phyloP scores from a whole-genome alignment of 768 basidiomycete species.

The Termitomyces titanicus region DNA sequence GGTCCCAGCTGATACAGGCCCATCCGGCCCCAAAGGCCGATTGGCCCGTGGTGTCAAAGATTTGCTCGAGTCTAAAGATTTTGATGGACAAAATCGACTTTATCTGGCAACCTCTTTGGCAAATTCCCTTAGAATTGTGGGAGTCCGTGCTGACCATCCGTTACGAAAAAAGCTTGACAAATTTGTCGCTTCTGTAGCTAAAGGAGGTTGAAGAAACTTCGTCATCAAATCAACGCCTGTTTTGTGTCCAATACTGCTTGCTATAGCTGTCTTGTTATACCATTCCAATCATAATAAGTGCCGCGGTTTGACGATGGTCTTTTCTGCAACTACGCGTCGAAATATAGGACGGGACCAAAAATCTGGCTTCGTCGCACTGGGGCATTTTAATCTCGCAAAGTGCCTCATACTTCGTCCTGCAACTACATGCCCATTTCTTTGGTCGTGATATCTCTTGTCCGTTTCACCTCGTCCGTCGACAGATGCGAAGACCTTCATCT shows the following conservation, averaged over 20 bases:
- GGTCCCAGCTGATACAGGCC: constrained; percentile 30
- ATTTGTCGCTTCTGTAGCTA: constrained; percentile 31
- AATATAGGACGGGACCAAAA: background rate
- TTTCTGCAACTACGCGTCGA: background rate
- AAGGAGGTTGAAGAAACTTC: constrained; percentile 1
- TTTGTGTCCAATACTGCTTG: background rate
- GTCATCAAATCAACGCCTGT: background rate
- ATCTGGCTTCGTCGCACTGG: background rate
- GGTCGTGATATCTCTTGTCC: background rate
- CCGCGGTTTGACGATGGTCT: background rate
- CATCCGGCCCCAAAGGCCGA: constrained; percentile 58
- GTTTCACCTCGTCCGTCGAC: too few relatives aligned
- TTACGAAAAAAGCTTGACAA: constrained; percentile 67
- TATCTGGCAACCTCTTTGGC: constrained; percentile 49
- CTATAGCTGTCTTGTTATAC: background rate
- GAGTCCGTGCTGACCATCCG: constrained; percentile 62
- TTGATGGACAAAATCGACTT: constrained; percentile 42
- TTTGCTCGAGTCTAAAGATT: constrained; percentile 51
- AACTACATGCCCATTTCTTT: background rate
- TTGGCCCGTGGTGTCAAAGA: constrained; percentile 66
- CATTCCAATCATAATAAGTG: background rate
- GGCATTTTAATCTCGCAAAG: background rate
- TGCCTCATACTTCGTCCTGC: background rate
- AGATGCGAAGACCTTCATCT: background rate
- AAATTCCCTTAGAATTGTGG: constrained; percentile 44